Percentiles rank a stretch among this genome's conserved stretches.
Evolutionary conservation across 495 filamentous ascomycete species (phyloP).

Genomic region (Podospora bellae-mahoneyi): DNA sequence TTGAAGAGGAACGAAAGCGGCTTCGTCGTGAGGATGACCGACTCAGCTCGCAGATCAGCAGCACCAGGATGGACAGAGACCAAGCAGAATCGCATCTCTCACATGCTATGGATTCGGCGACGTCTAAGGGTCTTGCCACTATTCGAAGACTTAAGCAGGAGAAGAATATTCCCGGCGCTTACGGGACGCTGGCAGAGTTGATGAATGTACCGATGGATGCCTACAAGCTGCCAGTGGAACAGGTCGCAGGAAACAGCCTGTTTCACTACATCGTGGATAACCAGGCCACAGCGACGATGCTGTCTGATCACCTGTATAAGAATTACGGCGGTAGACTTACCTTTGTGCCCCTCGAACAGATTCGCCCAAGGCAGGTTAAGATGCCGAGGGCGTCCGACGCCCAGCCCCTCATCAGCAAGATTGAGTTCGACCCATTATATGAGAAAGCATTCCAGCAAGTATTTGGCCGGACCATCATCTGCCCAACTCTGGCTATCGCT

Average conservation of each 20-base stretch:
- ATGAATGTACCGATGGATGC: constrained; percentile 72
- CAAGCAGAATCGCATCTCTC: constrained; percentile 72
- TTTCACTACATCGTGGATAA: constrained; percentile 98
- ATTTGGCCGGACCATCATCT: constrained; percentile 93
- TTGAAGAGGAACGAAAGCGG: constrained; percentile 86
- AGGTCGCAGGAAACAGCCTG: constrained; percentile 85
- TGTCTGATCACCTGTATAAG: constrained; percentile 75
- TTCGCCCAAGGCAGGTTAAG: constrained; percentile 63
- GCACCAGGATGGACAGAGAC: constrained; percentile 68
- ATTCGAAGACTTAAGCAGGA: constrained; percentile 76
- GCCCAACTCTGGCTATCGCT: constrained; percentile 79
- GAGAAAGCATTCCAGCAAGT: constrained; percentile 87
- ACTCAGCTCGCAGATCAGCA: constrained; percentile 70
- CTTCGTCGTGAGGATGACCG: constrained; percentile 89
- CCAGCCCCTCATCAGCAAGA: constrained; percentile 78
- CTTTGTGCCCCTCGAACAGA: constrained; percentile 86
- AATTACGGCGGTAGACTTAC: constrained; percentile 83
- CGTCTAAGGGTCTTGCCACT: constrained; percentile 74
- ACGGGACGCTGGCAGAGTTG: constrained; percentile 89
- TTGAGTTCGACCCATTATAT: constrained; percentile 72
- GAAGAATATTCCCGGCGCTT: constrained; percentile 76
- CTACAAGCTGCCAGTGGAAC: constrained; percentile 86
- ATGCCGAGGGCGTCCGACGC: constrained; percentile 85
- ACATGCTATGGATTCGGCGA: constrained; percentile 84
- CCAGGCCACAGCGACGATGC: constrained; percentile 76